A percentile compares a stretch with the other conserved stretches of the same genome.
Evolutionary conservation across 2,329 filamentous ascomycete genomes (phyloP).

Genomic region (Fragosphaeria purpurea): DNA sequence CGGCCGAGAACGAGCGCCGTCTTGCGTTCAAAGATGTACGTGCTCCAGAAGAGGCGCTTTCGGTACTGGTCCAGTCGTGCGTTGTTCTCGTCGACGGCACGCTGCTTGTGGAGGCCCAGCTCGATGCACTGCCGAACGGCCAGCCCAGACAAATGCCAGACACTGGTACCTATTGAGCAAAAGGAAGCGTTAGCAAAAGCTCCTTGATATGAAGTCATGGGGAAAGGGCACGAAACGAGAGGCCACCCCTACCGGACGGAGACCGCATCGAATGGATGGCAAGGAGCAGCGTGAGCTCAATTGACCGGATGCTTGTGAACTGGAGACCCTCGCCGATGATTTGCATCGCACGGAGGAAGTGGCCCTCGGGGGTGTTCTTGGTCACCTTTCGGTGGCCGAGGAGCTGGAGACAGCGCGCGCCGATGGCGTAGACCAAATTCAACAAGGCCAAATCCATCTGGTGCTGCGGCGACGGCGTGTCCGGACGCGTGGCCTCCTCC

Average conservation of each 20-base stretch:
- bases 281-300: constrained; percentile 5
- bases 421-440: constrained; percentile 9
- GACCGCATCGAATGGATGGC: constrained; percentile 10
- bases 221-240: neutral
- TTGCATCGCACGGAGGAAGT: constrained; percentile 7
- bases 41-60: constrained; percentile 6
- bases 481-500: neutral
- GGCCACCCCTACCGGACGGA: neutral
- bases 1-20: constrained; percentile 8
- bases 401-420: constrained; percentile 5
- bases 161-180: neutral
- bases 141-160: constrained; percentile 7
- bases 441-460: constrained; percentile 1
- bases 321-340: constrained; percentile 6
- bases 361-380: constrained; percentile 4
- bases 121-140: constrained; percentile 4
- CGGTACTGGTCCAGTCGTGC: neutral
- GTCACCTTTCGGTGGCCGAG: neutral
- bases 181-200: neutral
- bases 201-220: too few species aligned
- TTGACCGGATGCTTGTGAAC: constrained; percentile 7
- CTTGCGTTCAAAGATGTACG: constrained; percentile 11
- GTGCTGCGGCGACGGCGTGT: neutral
- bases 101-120: constrained; percentile 7
- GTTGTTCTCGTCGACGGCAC: neutral